Conservation (phyloP, 73 alveolate genomes). For the Paraurostyla sp. region DNA sequence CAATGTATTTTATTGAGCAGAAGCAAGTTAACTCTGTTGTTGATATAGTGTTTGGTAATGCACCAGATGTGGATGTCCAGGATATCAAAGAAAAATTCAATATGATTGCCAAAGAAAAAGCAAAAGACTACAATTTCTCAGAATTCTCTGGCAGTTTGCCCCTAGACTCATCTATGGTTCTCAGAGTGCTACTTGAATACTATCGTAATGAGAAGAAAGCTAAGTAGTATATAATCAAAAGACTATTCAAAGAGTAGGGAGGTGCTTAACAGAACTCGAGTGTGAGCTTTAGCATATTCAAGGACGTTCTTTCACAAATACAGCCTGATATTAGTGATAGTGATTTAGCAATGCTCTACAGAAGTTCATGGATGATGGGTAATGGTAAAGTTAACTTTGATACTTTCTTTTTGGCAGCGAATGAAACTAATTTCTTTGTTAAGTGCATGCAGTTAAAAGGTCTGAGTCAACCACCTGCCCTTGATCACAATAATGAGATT, state of each 20-base stretch:
- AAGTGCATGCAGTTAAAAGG: slow-evolving; percentile 26
- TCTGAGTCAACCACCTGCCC: neutral
- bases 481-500: slow-evolving; percentile 40
- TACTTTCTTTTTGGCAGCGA: slow-evolving; percentile 68
- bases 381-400: slow-evolving; percentile 64
- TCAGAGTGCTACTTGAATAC: slow-evolving; percentile 66
- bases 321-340: slow-evolving; percentile 33
- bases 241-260: slow-evolving; percentile 7
- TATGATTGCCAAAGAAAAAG: neutral
- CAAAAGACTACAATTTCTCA: slow-evolving; percentile 4
- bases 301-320: neutral
- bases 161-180: slow-evolving; percentile 65
- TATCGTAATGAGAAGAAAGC: slow-evolving; percentile 60
- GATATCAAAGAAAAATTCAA: slow-evolving; percentile 9
- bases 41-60: slow-evolving; percentile 36
- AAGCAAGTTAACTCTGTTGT: slow-evolving; percentile 13
- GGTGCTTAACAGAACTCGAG: slow-evolving; percentile 15
- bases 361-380: slow-evolving; percentile 69
- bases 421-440: slow-evolving; percentile 70
- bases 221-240: slow-evolving; percentile 26
- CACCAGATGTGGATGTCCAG: neutral
- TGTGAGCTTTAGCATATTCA: neutral
- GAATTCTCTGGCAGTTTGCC: slow-evolving; percentile 14
- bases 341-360: slow-evolving; percentile 38
- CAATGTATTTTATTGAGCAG: slow-evolving; percentile 37